Conservation (phyloP, 1,284 basidiomycete genomes). For the Ganoderma resinaceum region DNA sequence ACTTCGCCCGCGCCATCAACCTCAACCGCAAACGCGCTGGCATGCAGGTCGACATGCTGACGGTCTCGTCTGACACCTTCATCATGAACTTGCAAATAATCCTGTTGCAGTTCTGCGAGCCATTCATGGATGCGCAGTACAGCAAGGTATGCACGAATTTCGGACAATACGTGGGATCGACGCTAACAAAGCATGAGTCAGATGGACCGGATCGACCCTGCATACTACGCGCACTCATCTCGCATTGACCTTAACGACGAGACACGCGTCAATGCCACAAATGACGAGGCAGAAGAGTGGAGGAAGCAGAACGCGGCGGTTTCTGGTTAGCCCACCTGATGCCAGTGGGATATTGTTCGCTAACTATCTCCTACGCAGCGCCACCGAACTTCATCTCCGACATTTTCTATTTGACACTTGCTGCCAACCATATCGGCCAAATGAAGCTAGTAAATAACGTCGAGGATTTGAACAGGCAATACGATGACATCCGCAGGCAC, state of each 20-base stretch:
- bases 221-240: constrained; percentile 78
- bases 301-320: constrained; percentile 55
- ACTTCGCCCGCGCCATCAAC: constrained; percentile 78
- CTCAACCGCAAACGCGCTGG: constrained; percentile 90
- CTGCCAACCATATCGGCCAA: constrained; percentile 88
- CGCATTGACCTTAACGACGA: constrained; percentile 85
- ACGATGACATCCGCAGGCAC: constrained; percentile 82
- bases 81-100: constrained; percentile 92
- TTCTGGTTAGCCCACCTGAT: constrained; percentile 45
- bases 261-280: constrained; percentile 91
- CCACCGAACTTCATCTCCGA: constrained; percentile 94
- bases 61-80: constrained; percentile 92
- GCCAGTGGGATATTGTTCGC: neutral
- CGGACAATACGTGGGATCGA: too few species aligned
- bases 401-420: constrained; percentile 88
- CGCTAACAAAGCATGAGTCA: constrained; percentile 41
- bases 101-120: constrained; percentile 90
- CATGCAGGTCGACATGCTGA: constrained; percentile 88
- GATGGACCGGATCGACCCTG: constrained; percentile 92
- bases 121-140: constrained; percentile 94
- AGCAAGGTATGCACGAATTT: constrained; percentile 69
- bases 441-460: constrained; percentile 81
- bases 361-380: constrained; percentile 39
- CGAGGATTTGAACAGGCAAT: constrained; percentile 73
- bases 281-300: constrained; percentile 83